Conservation (phyloP, 768 basidiomycete species). For the Tulasnella sp. region DNA sequence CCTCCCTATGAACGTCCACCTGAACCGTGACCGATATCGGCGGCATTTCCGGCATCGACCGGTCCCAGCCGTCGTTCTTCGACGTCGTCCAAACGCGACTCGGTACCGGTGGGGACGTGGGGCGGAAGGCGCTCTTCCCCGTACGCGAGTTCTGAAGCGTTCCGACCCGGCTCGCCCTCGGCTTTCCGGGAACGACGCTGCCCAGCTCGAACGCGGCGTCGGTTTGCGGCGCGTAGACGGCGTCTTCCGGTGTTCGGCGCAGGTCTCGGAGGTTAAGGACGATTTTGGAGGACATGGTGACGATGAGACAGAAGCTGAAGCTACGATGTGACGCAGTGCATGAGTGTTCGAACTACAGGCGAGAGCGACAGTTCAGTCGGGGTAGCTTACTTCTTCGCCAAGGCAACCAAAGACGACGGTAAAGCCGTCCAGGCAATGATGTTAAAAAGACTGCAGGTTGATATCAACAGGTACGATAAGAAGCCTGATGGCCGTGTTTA, state of each 20-base stretch:
- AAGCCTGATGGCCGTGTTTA: neutral
- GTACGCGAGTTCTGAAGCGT: neutral
- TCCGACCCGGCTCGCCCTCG: neutral
- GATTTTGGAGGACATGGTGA: conserved; percentile 19
- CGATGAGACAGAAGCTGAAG: conserved; percentile 25
- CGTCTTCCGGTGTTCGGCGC: neutral
- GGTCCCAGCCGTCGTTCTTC: conserved; percentile 3
- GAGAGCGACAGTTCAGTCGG: neutral
- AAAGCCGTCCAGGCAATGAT: conserved; percentile 23
- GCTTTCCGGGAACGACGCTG: neutral
- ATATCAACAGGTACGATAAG: conserved; percentile 21
- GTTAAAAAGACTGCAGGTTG: conserved; percentile 25
- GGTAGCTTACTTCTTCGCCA: conserved; percentile 28
- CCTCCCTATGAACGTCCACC: conserved; percentile 13
- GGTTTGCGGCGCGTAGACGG: neutral
- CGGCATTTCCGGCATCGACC: neutral
- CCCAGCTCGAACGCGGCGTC: neutral
- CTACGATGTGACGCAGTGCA: neutral
- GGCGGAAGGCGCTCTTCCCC: neutral
- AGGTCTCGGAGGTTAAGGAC: conserved; percentile 25
- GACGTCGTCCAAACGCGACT: conserved; percentile 3
- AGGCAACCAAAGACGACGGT: neutral
- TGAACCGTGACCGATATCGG: conserved; percentile 15
- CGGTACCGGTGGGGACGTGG: neutral
- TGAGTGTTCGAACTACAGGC: neutral